Conservation (phyloP, 495 filamentous ascomycete genomes). For the Xylaria longipes region DNA sequence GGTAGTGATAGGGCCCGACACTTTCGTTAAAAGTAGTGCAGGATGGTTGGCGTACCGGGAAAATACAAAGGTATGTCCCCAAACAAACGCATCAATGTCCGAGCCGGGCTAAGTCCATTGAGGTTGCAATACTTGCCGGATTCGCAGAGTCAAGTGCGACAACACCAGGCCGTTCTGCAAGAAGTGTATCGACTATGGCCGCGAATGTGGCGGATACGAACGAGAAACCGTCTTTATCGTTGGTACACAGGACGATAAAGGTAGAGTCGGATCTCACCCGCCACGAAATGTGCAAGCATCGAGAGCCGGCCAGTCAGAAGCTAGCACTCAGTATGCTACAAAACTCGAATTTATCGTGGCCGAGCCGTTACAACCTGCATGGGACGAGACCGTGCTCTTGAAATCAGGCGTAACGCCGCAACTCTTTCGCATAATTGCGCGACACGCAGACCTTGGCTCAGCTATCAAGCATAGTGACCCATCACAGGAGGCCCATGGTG, state of each 20-base stretch:
- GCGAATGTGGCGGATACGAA: slow-evolving; percentile 69
- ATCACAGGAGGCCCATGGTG: slow-evolving; percentile 30
- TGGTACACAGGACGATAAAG: slow-evolving; percentile 50
- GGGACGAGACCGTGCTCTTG: slow-evolving; percentile 47
- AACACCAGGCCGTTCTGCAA: slow-evolving; percentile 68
- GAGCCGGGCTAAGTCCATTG: slow-evolving; percentile 4
- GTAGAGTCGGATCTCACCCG: slow-evolving; percentile 55
- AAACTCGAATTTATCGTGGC: slow-evolving; percentile 36
- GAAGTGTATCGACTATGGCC: slow-evolving; percentile 67
- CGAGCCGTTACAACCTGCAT: slow-evolving; percentile 50
- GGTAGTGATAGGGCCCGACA: background rate
- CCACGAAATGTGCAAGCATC: slow-evolving; percentile 45
- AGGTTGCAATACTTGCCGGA: slow-evolving; percentile 53
- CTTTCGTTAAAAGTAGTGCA: slow-evolving; percentile 8
- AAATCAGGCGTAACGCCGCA: slow-evolving; percentile 36
- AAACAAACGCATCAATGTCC: background rate
- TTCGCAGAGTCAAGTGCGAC: slow-evolving; percentile 59
- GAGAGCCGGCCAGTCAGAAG: slow-evolving; percentile 34
- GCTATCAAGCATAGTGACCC: slow-evolving; percentile 27
- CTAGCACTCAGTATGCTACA: slow-evolving; percentile 20
- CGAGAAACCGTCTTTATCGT: slow-evolving; percentile 59
- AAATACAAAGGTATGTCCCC: slow-evolving; percentile 49
- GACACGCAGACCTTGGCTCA: slow-evolving; percentile 40
- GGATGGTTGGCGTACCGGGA: slow-evolving; percentile 54
- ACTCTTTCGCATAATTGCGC: slow-evolving; percentile 45